Evolutionary conservation across 2,329 filamentous ascomycete genomes (phyloP).

Genomic region (Neoarthrinium moseri): DNA sequence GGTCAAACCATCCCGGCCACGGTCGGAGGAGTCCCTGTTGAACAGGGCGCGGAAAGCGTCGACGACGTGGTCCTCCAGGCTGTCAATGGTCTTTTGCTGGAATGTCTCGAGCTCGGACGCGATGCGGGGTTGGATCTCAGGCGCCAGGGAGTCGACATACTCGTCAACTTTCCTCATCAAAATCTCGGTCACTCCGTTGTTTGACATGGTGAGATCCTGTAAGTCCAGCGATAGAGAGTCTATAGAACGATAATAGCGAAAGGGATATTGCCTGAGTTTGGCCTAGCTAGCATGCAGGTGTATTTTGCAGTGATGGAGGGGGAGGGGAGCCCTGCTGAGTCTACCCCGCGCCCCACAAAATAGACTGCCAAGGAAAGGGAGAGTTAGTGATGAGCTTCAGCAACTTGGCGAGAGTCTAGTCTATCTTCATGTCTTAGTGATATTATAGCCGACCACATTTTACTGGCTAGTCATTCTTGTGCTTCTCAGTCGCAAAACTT

Average conservation of each 20-base stretch:
- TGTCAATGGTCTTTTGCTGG: slow-evolving; percentile 44
- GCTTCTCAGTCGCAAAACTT: too few species aligned
- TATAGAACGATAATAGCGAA: not conserved
- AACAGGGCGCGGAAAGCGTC: slow-evolving; percentile 45
- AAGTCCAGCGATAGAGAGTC: not conserved
- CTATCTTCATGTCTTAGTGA: too few species aligned
- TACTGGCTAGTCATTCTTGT: too few species aligned
- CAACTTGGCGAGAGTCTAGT: too few species aligned
- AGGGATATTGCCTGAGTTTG: not conserved
- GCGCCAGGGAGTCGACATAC: slow-evolving; percentile 45
- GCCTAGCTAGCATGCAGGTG: not conserved
- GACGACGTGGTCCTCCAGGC: slow-evolving; percentile 41
- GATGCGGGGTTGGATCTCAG: slow-evolving; percentile 46
- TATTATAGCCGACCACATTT: too few species aligned
- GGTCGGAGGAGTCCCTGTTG: slow-evolving; percentile 24
- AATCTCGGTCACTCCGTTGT: slow-evolving; percentile 37
- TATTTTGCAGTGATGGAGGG: not conserved
- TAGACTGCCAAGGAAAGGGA: too few species aligned
- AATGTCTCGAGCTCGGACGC: slow-evolving; percentile 40
- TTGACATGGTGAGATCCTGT: slow-evolving; percentile 14
- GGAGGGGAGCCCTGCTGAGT: not conserved
- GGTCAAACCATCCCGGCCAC: slow-evolving; percentile 25
- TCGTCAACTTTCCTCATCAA: slow-evolving; percentile 43
- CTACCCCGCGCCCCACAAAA: not conserved
- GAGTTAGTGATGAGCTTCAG: too few species aligned